Evolutionary conservation across 1,139 yeast species (phyloP), one percentile per base, ranked within the genome.

Genomic region (Zygosaccharomyces pseudobailii): DNA sequence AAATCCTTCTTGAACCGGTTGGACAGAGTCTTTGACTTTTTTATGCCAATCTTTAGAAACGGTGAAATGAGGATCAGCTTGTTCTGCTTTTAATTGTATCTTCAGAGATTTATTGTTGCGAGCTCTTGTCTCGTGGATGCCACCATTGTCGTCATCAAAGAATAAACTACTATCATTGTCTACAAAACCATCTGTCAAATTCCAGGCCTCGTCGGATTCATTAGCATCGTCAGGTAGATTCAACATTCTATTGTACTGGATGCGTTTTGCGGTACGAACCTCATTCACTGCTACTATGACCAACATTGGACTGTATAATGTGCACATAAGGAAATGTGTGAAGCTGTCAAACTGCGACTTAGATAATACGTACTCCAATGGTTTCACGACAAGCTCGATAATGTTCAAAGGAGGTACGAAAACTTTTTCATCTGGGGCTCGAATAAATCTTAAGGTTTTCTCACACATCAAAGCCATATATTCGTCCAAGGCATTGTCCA

Each of bases 351-450:
- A 62, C 6, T 54, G 57, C 24, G 50, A 57, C 6, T 43, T 36
- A 2, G 60, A 42, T 9, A 58, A 21, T 6, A 55, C 9, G 13
- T 37, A 44, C 25, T 68, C 53, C 6, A 56, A n/a, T 36, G 73
- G 84, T 56, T 51, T 69, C 44, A 83, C 62, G 3, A 74, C 42
- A 2, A 82, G 43, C 63, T 88, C 96, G 51, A 88, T 68, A 55
- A 88, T 65, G 62, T 88, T 88, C 53, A 87, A 74, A 6, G 96
- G 96, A 5, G 96, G 94, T 27, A 87, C 90, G 62, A 81, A 88
- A 38, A 87, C 86, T 59, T 85, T 82, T 50, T 81, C 83, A 68
- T 88, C 96, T 0, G 96, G 96, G 0, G 96, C 95, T 55, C 96
- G 76, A 46, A 87, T 80, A 61, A 85, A 88, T 52, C 90, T 74